Evolutionary conservation across 352 stramenopile species (phyloP).

Genomic region (Phytophthora kernoviae): DNA sequence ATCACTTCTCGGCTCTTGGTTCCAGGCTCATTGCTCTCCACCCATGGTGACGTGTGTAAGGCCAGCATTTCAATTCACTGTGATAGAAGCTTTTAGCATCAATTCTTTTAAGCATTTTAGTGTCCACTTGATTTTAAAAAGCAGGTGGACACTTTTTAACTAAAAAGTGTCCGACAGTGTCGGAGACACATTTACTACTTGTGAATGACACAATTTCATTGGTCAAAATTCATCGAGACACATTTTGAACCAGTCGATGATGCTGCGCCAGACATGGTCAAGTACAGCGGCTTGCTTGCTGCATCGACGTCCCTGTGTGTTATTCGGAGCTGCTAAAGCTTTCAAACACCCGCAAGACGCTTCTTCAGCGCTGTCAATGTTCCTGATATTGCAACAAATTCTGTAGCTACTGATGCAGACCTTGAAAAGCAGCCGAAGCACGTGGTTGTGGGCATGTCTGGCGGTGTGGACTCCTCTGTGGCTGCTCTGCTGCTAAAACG

Average conservation of each 20-base stretch:
- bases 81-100: too few relatives aligned
- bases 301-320: conserved; percentile 5
- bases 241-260: conserved; percentile 13
- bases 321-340: background rate
- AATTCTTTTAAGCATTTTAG: too few relatives aligned
- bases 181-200: too few relatives aligned
- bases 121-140: too few relatives aligned
- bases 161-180: background rate
- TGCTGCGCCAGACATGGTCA: conserved; percentile 22
- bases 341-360: background rate
- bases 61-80: too few relatives aligned
- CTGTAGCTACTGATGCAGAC: background rate
- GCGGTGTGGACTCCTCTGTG: conserved; percentile 98
- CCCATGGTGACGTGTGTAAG: too few relatives aligned
- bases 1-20: conserved; percentile 70
- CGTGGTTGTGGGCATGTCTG: conserved; percentile 97
- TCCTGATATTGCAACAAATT: background rate
- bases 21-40: conserved; percentile 67
- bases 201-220: conserved; percentile 3
- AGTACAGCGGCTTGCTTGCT: conserved; percentile 8
- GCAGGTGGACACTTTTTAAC: too few relatives aligned
- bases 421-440: conserved; percentile 47
- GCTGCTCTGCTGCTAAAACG: conserved; percentile 91
- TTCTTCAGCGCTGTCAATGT: conserved; percentile 3
- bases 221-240: too few relatives aligned